These are phyloP conservation scores for Barbatosphaeria neglecta DNA, from an alignment of 495 filamentous ascomycete genomes.

Conservation along the genomic window DNA sequence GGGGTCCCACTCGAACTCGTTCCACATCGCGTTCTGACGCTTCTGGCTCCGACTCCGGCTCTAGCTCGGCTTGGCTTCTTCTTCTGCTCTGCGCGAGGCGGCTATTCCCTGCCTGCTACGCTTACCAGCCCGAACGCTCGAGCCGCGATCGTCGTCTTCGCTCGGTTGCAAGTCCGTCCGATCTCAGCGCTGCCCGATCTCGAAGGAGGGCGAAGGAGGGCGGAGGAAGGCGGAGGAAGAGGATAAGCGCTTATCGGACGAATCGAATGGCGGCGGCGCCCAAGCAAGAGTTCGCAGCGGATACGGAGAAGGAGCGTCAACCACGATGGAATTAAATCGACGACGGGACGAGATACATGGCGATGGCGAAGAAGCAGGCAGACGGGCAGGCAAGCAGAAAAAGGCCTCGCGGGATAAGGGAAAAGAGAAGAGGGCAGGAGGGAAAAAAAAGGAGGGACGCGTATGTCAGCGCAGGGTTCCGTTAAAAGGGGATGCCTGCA, in stretches of 20 bases:
- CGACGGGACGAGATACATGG: background rate
- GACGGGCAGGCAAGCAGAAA: background rate
- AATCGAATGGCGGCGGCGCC: no score
- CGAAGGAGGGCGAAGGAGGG: no score
- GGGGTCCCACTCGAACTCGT: constrained; percentile 34
- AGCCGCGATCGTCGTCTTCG: no score
- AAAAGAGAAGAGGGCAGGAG: background rate
- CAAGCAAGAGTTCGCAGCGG: background rate
- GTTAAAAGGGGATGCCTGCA: background rate
- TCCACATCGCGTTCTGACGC: constrained; percentile 16
- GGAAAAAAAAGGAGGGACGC: background rate
- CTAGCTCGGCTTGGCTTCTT: no score
- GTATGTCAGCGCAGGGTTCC: background rate
- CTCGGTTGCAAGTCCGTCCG: no score
- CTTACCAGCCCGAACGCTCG: no score
- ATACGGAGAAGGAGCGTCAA: background rate
- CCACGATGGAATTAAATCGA: background rate
- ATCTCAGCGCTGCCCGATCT: no score
- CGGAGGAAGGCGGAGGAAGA: no score
- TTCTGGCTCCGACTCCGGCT: no score
- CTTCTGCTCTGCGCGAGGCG: no score
- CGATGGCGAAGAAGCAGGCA: background rate
- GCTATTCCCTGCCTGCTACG: no score
- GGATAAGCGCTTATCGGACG: no score
- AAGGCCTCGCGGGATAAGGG: background rate